phyloP scores from a whole-genome alignment of 106 monocot genomes.

The Phalaenopsis equestris region DNA sequence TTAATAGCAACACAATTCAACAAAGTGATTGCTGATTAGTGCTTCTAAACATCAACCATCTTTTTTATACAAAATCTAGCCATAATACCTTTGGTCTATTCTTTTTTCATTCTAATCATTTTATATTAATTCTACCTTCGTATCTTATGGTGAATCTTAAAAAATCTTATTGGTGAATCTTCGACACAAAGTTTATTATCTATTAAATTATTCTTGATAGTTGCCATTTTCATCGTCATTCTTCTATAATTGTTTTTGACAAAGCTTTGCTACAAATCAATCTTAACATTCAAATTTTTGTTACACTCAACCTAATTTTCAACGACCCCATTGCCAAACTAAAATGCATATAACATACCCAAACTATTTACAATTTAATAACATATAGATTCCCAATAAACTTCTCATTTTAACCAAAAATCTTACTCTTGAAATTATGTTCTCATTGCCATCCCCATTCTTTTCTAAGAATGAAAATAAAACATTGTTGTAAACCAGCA shows the following conservation, averaged over 20 bases:
- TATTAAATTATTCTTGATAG: too few species aligned
- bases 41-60: background rate
- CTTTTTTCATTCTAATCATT: background rate
- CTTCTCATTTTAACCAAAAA: background rate
- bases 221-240: background rate
- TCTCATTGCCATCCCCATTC: background rate
- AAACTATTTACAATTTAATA: background rate
- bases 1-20: background rate
- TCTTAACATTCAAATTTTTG: background rate
- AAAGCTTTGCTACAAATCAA: background rate
- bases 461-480: background rate
- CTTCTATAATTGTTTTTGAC: background rate
- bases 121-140: background rate
- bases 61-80: background rate
- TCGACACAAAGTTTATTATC: background rate
- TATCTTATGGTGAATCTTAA: background rate
- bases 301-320: background rate
- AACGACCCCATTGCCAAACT: background rate
- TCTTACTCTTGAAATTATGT: background rate
- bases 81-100: background rate
- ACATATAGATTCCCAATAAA: background rate
- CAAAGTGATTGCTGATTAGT: background rate
- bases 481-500: background rate
- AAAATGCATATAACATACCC: background rate
- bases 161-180: background rate